Evolutionary conservation across 228 moss, liverwort and hornwort species (phyloP), one percentile per base, ranked within the genome.

Genomic region (Sphagnum magellanicum): DNA sequence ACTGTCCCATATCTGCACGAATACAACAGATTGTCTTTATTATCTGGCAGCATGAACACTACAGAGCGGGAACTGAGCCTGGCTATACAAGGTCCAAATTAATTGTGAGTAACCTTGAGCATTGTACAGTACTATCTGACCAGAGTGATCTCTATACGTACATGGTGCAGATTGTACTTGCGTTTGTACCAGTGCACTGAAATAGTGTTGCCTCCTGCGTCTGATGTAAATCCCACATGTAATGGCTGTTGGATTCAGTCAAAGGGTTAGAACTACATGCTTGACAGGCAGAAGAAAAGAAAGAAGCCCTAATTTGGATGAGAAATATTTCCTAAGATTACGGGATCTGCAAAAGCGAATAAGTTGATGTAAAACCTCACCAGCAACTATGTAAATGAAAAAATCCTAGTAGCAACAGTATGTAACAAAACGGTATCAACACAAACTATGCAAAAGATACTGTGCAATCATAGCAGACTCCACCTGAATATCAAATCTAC

Each of bases 161-260:
- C 91, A 77, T 87, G 86, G 75, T 89, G 91, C 70, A 91, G 78
- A 67, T 78, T 89, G 72, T 4, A 73, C 60, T 78, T 86, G 65
- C 76, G 81, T 65, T 59, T 71, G 60, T 89, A 91, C 80, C 82
- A 91, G n/a, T 84, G 75, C 73, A 90, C 66, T 5, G 55, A 0
- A 64, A 87, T 87, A 6, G 75, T 69, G 72, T 84, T 90, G 32
- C 83, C 90, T 46, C 86, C 86, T 76, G 63, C 49, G 71, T 89
- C 86, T 60, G 79, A 74, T 5, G 78, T 89, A 68, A 86, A 89
- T 48, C 85, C 89, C 71, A 85, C 77, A 65, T 89, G 89, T 74
- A 89, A 76, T 59, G 89, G 89, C 89, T 89, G 79, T 53, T 32
- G 32, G 32, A 32, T 32, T 32, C 32, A 32, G 32, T 32, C 32